phyloP scores from a whole-genome alignment of 495 filamentous ascomycete genomes.

The Aspergillus asperescens region DNA sequence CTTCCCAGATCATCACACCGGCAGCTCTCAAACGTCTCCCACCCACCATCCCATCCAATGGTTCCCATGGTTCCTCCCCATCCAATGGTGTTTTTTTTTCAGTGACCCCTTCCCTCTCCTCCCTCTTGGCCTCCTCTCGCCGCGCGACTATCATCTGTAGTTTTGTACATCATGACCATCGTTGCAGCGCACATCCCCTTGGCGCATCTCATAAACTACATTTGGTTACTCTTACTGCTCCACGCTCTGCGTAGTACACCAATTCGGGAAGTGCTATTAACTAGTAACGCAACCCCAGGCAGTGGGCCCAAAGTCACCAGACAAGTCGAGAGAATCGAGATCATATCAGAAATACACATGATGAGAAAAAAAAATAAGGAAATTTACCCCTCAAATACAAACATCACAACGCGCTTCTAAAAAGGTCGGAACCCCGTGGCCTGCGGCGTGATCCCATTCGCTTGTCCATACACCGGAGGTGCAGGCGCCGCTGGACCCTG shows the following conservation, averaged over 20 bases:
- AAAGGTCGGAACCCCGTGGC: conserved; percentile 67
- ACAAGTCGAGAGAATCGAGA: conserved; percentile 6
- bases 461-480: conserved; percentile 58
- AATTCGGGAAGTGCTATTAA: conserved; percentile 17
- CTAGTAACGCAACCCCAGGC: conserved; percentile 16
- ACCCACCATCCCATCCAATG: not conserved
- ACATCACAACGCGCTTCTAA: conserved; percentile 29
- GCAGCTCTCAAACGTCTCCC: not conserved
- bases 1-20: conserved; percentile 8
- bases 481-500: conserved; percentile 63
- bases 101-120: not conserved
- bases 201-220: not conserved
- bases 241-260: not conserved
- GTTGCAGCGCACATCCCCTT: conserved; percentile 1
- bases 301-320: conserved; percentile 2
- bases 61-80: not conserved
- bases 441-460: conserved; percentile 78
- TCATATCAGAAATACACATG: conserved; percentile 27
- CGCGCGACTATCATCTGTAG: not conserved
- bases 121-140: not conserved
- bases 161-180: not conserved
- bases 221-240: conserved; percentile 4
- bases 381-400: conserved; percentile 10
- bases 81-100: not conserved
- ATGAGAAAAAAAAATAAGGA: conserved; percentile 22